Evolutionary conservation across 108 stramenopile genomes (phyloP).

Genomic region (Cyclotella atomus): DNA sequence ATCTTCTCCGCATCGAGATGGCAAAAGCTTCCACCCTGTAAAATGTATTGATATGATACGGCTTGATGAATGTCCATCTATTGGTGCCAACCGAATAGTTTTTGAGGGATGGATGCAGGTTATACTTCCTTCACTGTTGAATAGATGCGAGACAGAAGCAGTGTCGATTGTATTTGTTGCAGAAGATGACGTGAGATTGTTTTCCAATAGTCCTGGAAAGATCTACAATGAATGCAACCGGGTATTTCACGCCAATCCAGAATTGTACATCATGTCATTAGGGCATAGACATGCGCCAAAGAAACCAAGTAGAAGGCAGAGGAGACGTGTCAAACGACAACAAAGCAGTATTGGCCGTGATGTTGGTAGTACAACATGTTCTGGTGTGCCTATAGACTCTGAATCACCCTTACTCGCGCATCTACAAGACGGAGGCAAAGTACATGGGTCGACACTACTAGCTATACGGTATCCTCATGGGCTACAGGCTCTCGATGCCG

Average conservation of each 20-base stretch:
- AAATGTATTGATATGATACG: conserved; percentile 27
- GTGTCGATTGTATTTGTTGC: conserved; percentile 15
- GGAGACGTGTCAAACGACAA: conserved; percentile 6
- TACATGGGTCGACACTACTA: conserved; percentile 35
- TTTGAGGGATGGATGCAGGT: conserved; percentile 43
- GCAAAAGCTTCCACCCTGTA: conserved; percentile 15
- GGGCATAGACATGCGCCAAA: conserved; percentile 28
- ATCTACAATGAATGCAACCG: conserved; percentile 18
- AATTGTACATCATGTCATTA: conserved; percentile 35
- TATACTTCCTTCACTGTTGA: conserved; percentile 21
- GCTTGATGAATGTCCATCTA: conserved; percentile 15
- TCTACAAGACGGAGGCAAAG: conserved; percentile 25
- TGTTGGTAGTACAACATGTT: not conserved
- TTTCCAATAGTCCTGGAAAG: conserved; percentile 11
- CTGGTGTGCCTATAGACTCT: not conserved
- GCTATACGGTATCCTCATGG: conserved; percentile 39
- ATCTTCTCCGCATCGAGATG: conserved; percentile 4
- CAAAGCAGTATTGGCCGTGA: not conserved
- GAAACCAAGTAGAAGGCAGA: conserved; percentile 29
- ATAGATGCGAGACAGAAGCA: not conserved
- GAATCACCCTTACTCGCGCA: conserved; percentile 6
- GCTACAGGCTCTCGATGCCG: conserved; percentile 7
- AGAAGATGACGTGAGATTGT: conserved; percentile 37
- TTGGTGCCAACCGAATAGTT: conserved; percentile 33
- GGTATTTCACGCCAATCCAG: conserved; percentile 20